phyloP scores from a whole-genome alignment of 257 asterid species.

The Plantago elongata region DNA sequence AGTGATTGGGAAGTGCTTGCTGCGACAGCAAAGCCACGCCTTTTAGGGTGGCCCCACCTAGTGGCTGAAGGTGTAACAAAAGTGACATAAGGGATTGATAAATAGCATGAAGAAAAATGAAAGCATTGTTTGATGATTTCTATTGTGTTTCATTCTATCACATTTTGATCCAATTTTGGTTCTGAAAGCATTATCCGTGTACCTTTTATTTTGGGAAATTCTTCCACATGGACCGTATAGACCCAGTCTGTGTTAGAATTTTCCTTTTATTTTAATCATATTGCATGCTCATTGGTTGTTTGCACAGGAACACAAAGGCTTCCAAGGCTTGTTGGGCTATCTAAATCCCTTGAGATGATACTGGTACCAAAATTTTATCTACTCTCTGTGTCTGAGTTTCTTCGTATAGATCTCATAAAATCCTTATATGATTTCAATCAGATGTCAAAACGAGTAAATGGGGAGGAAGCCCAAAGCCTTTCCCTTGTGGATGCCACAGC shows the following conservation, averaged over 20 bases:
- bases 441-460: constrained; percentile 55
- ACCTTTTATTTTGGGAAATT: no score
- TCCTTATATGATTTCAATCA: constrained; percentile 20
- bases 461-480: constrained; percentile 38
- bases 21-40: no score
- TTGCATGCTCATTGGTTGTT: constrained; percentile 11
- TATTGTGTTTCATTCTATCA: not conserved
- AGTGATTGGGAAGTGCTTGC: no score
- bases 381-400: constrained; percentile 2
- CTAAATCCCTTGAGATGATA: constrained; percentile 52
- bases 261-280: no score
- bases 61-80: no score
- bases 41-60: no score
- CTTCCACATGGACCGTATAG: no score
- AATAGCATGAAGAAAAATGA: no score
- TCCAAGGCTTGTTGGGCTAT: constrained; percentile 61
- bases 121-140: not conserved
- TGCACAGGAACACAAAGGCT: constrained; percentile 55
- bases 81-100: no score
- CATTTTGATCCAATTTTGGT: not conserved
- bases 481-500: constrained; percentile 53
- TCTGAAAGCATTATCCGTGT: constrained; percentile 9
- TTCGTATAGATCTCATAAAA: constrained; percentile 7
- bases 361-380: constrained; percentile 28
- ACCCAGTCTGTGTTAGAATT: no score